Conservation (phyloP, 2,329 filamentous ascomycete genomes). For the Rutstroemia sp. region DNA sequence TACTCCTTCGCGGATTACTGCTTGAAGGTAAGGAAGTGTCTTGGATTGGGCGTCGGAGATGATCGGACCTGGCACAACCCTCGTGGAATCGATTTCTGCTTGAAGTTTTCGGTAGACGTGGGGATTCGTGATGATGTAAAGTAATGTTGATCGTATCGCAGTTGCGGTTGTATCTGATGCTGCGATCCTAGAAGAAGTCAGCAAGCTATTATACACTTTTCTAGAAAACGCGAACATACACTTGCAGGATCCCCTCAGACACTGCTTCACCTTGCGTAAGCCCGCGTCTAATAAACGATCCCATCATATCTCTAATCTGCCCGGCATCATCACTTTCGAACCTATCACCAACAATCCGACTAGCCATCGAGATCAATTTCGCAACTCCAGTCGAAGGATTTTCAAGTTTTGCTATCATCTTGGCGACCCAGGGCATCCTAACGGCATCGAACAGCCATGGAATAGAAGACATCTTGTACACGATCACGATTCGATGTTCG, state of each 20-base stretch:
- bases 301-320: slow-evolving; percentile 42
- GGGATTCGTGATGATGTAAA: slow-evolving; percentile 11
- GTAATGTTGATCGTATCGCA: slow-evolving; percentile 32
- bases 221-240: slow-evolving; percentile 11
- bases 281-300: slow-evolving; percentile 40
- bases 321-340: slow-evolving; percentile 10
- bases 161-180: slow-evolving; percentile 52
- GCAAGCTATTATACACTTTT: neutral
- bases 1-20: slow-evolving; percentile 41
- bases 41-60: slow-evolving; percentile 32
- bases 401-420: slow-evolving; percentile 5
- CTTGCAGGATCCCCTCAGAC: slow-evolving; percentile 16
- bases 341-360: slow-evolving; percentile 1
- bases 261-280: slow-evolving; percentile 12
- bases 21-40: slow-evolving; percentile 40
- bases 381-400: neutral
- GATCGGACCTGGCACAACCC: neutral
- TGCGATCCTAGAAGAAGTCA: slow-evolving; percentile 31
- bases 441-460: slow-evolving; percentile 34
- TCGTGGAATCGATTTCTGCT: slow-evolving; percentile 5
- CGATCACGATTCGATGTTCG: slow-evolving; percentile 32
- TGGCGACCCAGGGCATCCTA: slow-evolving; percentile 37
- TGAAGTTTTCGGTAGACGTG: slow-evolving; percentile 1
- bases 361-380: slow-evolving; percentile 32
- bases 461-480: slow-evolving; percentile 32